Evolutionary conservation across 768 basidiomycete genomes (phyloP).

Genomic region (Leccinum disarticulatum): DNA sequence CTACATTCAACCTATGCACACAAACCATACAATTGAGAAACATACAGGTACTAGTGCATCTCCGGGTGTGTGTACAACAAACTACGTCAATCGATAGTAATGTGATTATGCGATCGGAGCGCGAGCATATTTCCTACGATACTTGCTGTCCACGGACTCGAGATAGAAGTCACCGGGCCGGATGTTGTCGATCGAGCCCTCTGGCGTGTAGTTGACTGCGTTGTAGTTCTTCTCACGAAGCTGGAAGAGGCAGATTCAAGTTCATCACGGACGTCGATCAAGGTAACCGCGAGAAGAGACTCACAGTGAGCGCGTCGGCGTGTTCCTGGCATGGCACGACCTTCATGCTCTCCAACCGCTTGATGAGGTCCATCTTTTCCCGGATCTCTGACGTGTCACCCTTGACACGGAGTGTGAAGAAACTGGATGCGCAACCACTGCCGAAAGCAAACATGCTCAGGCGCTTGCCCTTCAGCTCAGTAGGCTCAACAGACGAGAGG

Average conservation of each 20-base stretch:
- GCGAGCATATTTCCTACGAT: slow-evolving; percentile 82
- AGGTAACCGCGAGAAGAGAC: slow-evolving; percentile 19
- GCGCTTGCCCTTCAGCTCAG: slow-evolving; percentile 75
- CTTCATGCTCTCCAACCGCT: slow-evolving; percentile 79
- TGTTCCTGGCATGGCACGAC: slow-evolving; percentile 93
- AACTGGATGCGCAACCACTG: slow-evolving; percentile 90
- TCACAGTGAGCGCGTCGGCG: slow-evolving; percentile 74
- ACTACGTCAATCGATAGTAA: slow-evolving; percentile 2
- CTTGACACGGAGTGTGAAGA: slow-evolving; percentile 86
- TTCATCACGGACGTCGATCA: neutral
- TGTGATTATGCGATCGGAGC: slow-evolving; percentile 31
- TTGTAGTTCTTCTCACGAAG: slow-evolving; percentile 98
- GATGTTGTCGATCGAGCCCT: slow-evolving; percentile 87
- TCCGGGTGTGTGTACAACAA: neutral
- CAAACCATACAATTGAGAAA: slow-evolving; percentile 13
- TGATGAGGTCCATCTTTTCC: slow-evolving; percentile 77
- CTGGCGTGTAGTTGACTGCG: slow-evolving; percentile 77
- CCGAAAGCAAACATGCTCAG: slow-evolving; percentile 97
- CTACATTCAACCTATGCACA: neutral
- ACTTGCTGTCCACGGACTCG: slow-evolving; percentile 84
- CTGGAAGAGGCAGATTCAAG: slow-evolving; percentile 40
- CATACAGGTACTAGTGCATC: neutral
- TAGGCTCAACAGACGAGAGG: slow-evolving; percentile 68
- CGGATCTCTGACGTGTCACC: slow-evolving; percentile 83
- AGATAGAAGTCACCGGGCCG: slow-evolving; percentile 96